phyloP scores from a whole-genome alignment of 2,329 filamentous ascomycete species.

The Cercospora janseana region DNA sequence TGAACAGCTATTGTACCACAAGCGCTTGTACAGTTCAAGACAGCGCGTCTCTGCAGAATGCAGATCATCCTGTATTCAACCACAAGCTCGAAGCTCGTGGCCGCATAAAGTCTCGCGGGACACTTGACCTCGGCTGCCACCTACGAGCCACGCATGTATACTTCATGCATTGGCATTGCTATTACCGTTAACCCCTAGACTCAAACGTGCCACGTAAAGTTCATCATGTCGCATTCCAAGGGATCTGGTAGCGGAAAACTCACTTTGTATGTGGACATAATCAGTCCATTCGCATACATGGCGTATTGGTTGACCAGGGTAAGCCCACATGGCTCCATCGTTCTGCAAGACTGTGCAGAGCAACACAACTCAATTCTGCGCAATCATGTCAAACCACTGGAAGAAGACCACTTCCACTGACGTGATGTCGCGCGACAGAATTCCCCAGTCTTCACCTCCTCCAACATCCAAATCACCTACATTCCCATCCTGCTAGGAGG shows the following conservation, averaged over 20 bases:
- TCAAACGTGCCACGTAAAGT: not conserved
- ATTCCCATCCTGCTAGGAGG: conserved; percentile 61
- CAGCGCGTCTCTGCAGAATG: not conserved
- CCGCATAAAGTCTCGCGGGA: not conserved
- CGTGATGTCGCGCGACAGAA: conserved; percentile 42
- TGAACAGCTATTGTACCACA: conserved; percentile 1
- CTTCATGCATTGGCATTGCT: too few relatives aligned
- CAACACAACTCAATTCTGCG: not conserved
- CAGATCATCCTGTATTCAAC: not conserved
- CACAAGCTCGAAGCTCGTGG: not conserved
- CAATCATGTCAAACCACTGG: not conserved
- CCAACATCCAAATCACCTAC: conserved; percentile 52
- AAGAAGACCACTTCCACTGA: not conserved
- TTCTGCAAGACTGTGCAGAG: not conserved
- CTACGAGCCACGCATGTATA: conserved; percentile 2
- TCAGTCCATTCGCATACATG: conserved; percentile 61
- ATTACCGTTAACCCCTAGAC: too few relatives aligned
- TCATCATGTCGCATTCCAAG: conserved; percentile 1
- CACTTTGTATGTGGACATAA: conserved; percentile 58
- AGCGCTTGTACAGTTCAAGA: too few relatives aligned
- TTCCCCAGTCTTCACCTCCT: conserved; percentile 53
- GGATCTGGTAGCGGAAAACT: conserved; percentile 41
- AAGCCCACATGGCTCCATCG: conserved; percentile 29
- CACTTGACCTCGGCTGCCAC: not conserved
- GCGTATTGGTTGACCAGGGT: conserved; percentile 57